Evolutionary conservation across 805 yeast species (phyloP), one percentile per base, ranked within the genome.

Genomic region (Yamadazyma paraphyllophila): DNA sequence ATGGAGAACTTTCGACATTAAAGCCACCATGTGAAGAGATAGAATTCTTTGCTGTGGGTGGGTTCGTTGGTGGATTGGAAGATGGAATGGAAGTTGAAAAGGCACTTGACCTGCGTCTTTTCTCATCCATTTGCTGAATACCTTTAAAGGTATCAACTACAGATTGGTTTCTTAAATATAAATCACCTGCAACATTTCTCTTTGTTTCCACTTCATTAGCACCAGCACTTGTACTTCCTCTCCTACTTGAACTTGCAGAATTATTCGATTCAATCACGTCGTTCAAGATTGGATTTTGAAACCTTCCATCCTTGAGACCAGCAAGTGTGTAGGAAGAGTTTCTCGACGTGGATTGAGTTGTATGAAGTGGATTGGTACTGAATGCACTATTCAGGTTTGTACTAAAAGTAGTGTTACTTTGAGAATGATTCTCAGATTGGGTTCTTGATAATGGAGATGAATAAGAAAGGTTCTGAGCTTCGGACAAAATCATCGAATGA

Each of bases 141-240:
- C 63, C 76, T 43, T 71, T 71, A 55, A 72, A 69, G 2, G 75
- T 65, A 35, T 72, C 76, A 10, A 70, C 69, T 1, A 62, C 63
- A 1, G 73, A 62, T 48, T 72, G 76, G 48, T 71, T 72, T 42
- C 58, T 62, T 49, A 72, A 50, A 56, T 72, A 72, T 32, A 72
- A 57, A 47, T 72, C 76, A 10, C 77, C 77, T 2, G 67, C 75
- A 6, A 71, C 77, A 47, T 72, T 71, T 36, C 76, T 51, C 50
- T 70, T 71, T 2, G 77, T 72, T 51, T 72, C 77, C 26, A 72
- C 62, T 53, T 67, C 73, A 2, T 72, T 71, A 1, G 76, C 76
- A 2, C 65, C 64, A 10, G 56, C 48, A 5, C 70, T 54, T n/a
- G 47, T 33, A 27, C 69, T 58, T 4, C 67, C 65, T 17, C 69